Percentiles rank a stretch among this genome's conserved stretches.
Conservation (phyloP, 352 stramenopile species). For the Phytophthora brassicae region DNA sequence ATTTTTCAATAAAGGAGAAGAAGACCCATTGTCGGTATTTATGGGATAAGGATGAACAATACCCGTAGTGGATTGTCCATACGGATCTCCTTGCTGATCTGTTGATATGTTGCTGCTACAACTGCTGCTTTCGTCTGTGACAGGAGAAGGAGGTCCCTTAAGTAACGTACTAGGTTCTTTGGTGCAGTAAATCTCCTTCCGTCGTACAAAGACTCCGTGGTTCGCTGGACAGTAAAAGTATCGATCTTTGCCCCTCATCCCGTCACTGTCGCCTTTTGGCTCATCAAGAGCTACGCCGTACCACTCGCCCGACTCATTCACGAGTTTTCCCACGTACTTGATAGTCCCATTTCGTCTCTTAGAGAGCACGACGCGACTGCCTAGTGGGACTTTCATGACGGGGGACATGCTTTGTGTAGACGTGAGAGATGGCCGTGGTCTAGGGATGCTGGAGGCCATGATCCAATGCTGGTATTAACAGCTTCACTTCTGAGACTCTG, state of each 20-base stretch:
- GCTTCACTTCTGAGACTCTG: constrained; percentile 14
- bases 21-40: constrained; percentile 4
- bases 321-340: constrained; percentile 64
- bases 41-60: constrained; percentile 1
- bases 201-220: constrained; percentile 64
- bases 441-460: constrained; percentile 41
- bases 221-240: constrained; percentile 56
- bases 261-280: constrained; percentile 59
- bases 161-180: constrained; percentile 38
- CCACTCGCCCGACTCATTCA: constrained; percentile 59
- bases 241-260: constrained; percentile 44
- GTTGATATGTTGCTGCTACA: constrained; percentile 32
- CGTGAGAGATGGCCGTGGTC: constrained; percentile 25
- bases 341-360: constrained; percentile 52
- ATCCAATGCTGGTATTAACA: neutral
- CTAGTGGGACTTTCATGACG: constrained; percentile 51
- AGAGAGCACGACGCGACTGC: constrained; percentile 60
- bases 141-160: constrained; percentile 52
- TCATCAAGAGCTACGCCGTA: constrained; percentile 71
- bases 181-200: constrained; percentile 63
- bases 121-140: constrained; percentile 47
- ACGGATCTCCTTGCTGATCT: constrained; percentile 15
- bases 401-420: constrained; percentile 21
- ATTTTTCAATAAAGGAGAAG: constrained; percentile 44
- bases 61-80: neutral